Evolutionary conservation across 108 stramenopile species (phyloP).

Genomic region (Cyclostephanos invisitatus): DNA sequence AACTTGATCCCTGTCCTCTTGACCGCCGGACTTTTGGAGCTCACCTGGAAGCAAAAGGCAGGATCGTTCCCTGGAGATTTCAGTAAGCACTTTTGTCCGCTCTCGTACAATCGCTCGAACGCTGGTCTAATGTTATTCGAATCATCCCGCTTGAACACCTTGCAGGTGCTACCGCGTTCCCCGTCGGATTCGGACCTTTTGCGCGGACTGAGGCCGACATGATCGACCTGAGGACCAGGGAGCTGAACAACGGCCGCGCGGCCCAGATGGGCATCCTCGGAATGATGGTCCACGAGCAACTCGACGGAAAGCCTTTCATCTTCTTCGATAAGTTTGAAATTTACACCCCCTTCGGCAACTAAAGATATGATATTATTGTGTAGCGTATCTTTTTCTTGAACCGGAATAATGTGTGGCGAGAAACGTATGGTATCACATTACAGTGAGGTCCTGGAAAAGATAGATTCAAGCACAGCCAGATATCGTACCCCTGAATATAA

Average conservation of each 20-base stretch:
- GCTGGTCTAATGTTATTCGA: background rate
- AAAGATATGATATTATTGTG: background rate
- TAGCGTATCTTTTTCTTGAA: background rate
- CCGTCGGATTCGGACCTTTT: conserved; percentile 46
- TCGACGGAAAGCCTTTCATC: conserved; percentile 60
- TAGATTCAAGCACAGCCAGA: background rate
- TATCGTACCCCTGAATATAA: background rate
- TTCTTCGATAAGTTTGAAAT: conserved; percentile 54
- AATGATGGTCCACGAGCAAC: conserved; percentile 79
- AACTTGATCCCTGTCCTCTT: conserved; percentile 39
- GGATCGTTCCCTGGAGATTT: conserved; percentile 52
- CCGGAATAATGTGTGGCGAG: background rate
- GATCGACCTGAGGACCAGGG: conserved; percentile 76
- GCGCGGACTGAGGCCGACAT: conserved; percentile 45
- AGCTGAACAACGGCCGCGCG: conserved; percentile 92
- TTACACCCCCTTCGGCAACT: conserved; percentile 30
- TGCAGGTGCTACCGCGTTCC: conserved; percentile 24
- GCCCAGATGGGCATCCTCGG: conserved; percentile 93
- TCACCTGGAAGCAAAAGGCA: conserved; percentile 49
- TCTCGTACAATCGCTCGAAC: background rate
- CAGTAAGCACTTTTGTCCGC: conserved; percentile 15
- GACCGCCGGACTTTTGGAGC: conserved; percentile 34
- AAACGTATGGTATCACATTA: background rate
- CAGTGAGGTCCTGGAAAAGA: background rate
- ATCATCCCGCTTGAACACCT: background rate